A percentile compares a stretch with the other conserved stretches of the same genome.
These are phyloP conservation scores for Trichoderma sp. DNA, from an alignment of 2,329 filamentous ascomycete species.

Conservation along the genomic window DNA sequence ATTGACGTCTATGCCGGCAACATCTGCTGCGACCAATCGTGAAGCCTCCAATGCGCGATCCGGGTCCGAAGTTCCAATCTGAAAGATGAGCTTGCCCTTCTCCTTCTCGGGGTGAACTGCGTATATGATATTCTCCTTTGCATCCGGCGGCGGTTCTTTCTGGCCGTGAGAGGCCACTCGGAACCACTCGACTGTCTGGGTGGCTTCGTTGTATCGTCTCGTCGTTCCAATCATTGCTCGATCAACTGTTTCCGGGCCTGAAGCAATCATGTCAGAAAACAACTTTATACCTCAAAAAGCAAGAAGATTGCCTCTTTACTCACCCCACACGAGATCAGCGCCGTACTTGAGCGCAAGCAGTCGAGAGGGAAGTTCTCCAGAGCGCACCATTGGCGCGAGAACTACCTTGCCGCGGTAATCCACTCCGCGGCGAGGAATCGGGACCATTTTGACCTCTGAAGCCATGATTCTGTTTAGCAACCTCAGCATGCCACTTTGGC, in stretches of 20 bases:
- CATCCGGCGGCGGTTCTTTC: slow-evolving; percentile 55
- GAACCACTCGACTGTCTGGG: slow-evolving; percentile 82
- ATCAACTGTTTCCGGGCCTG: slow-evolving; percentile 92
- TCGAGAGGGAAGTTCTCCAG: slow-evolving; percentile 90
- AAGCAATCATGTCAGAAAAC: neutral
- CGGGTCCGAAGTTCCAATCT: slow-evolving; percentile 86
- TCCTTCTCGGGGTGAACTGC: slow-evolving; percentile 79
- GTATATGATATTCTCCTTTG: slow-evolving; percentile 73
- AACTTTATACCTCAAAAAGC: slow-evolving; percentile 8
- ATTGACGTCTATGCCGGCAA: slow-evolving; percentile 94
- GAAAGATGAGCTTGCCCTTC: slow-evolving; percentile 76
- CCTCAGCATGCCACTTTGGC: slow-evolving; percentile 34
- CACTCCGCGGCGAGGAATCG: slow-evolving; percentile 84
- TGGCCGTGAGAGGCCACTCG: slow-evolving; percentile 71
- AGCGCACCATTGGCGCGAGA: slow-evolving; percentile 95
- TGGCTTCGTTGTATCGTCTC: slow-evolving; percentile 72
- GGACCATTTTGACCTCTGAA: slow-evolving; percentile 64
- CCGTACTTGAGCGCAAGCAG: slow-evolving; percentile 91
- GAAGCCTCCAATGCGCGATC: slow-evolving; percentile 82
- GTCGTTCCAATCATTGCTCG: slow-evolving; percentile 85
- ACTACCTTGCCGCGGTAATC: slow-evolving; percentile 94
- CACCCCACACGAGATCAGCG: slow-evolving; percentile 94
- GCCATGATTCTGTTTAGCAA: slow-evolving; percentile 58
- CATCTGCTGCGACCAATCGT: slow-evolving; percentile 79
- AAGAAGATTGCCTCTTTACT: slow-evolving; percentile 31